Base-by-base conservation (phyloP, 495 filamentous ascomycete genomes). In the Penicillium soppii region DNA sequence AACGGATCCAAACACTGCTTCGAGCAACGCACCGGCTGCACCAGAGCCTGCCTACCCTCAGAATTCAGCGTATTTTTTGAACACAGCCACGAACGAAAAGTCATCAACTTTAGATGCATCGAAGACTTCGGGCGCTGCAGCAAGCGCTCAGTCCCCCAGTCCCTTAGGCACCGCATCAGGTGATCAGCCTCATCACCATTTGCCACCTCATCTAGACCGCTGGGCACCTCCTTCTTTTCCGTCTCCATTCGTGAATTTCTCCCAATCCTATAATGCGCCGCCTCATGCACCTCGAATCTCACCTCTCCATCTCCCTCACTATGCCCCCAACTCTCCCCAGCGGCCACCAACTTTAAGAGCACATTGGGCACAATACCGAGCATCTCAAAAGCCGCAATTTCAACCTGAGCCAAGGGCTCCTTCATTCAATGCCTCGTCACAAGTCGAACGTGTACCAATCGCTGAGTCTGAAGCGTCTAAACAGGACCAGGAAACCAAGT, bases 401-500 rank as follows among this genome's bases (percentile, higher is more conserved):
- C 35, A 39, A 0, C 44, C 48, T 45, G 25, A 23, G 16, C 46
- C 45, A 36, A 27, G 49, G 5, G 17, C 29, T 21, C 26, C 46
- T 16, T n/a, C 42, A 16, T 43, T 55, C 43, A 47, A 47, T 8
- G 22, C 29, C 27, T 13, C 57, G 13, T 41, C 41, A 32, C 8
- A 30, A 4, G 6, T 8, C 13, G 13, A 15, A 25, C 30, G 23
- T 26, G 32, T 37, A 16, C 25, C 44, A 17, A 36, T 46, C 35
- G n/a, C 22, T 7, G 25, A 43, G 16, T 2, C 27, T 29, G 21
- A 7, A 16, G 47, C 36, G 33, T 7, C 50, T 1, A 53, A 8
- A 19, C 9, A 43, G 12, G 23, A 7, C 21, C 68, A 78, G 56
- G 82, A 75, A 57, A 82, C 87, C 54, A 84, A 88, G 47, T 90